Base-by-base conservation (phyloP, 192 early-diverging fungal species). In the Backusella circina region DNA sequence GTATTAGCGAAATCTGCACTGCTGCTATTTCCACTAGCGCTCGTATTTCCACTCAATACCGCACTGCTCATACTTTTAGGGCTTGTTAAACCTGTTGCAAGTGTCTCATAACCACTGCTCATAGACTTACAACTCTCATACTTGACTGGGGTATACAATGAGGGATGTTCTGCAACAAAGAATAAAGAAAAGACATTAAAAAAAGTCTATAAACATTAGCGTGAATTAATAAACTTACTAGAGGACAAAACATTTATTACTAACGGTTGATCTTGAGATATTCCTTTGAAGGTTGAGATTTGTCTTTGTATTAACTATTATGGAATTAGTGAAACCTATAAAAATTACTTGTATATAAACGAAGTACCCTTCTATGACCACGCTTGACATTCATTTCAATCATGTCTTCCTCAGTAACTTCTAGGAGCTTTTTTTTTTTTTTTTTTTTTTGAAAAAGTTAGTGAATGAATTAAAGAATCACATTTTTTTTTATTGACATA, bases 301-400 rank as follows among this genome's bases (percentile, higher is more conserved):
- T 78, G 68, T 26, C 80, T 61, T 72, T 81, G 80, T n/a, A 81
- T 47, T 3, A 77, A 23, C 80, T 81, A 74, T 13, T 41, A 12
- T 23, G 32, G 30, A 61, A 30, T 28, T 31, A 36, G 31, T 37
- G 26, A 33, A 65, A 21, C 8, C 12, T 6, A 18, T 2, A 28
- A 35, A 16, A 18, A 21, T 28, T 37, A 30, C 5, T 31, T n/a
- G 9, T 5, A 4, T 39, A 28, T 15, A 64, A 44, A 16, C 10
- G 35, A 39, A 37, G 72, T 76, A 81, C 80, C 72, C 80, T 77
- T 74, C 80, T 67, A 23, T 81, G 80, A 32, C 80, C 80, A 35
- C 80, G 47, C 37, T 81, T 81, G 8, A 77, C 72, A 23, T 70
- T 32, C 75, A 81, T 77, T 10, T 51, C 72, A 2, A 71, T 75